Conservation (phyloP, 768 basidiomycete species). For the Lactifluus echinatus region DNA sequence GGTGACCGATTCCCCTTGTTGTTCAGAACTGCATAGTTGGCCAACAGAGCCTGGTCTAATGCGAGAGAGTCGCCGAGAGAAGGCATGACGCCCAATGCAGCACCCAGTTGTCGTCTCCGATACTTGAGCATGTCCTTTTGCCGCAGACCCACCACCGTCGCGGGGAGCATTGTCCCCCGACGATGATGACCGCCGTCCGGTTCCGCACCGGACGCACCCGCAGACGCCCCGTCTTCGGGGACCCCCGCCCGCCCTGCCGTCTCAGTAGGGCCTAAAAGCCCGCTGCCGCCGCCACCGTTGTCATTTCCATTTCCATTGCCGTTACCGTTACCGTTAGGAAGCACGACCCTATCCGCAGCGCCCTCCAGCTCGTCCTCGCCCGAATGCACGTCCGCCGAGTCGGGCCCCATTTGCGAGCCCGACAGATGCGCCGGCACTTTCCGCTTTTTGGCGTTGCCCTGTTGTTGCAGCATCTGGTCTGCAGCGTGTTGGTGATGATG, state of each 20-base stretch:
- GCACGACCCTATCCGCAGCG: neutral
- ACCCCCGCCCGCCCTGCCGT: neutral
- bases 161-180: slow-evolving; percentile 45
- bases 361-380: slow-evolving; percentile 36
- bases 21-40: slow-evolving; percentile 28
- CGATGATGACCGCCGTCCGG: slow-evolving; percentile 20
- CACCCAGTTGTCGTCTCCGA: slow-evolving; percentile 61
- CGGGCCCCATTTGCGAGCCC: slow-evolving; percentile 35
- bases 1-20: neutral
- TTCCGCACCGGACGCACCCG: neutral
- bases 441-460: slow-evolving; percentile 80
- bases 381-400: slow-evolving; percentile 32
- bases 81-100: slow-evolving; percentile 58
- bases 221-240: neutral
- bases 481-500: slow-evolving; percentile 17
- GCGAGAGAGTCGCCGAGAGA: slow-evolving; percentile 63
- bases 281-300: no score
- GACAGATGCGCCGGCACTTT: slow-evolving; percentile 67
- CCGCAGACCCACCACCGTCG: slow-evolving; percentile 60
- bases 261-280: neutral
- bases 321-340: neutral
- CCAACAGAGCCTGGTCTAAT: slow-evolving; percentile 68
- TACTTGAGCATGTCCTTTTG: slow-evolving; percentile 66
- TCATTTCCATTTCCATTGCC: no score
- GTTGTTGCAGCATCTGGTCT: slow-evolving; percentile 66